A percentile compares a stretch with the other conserved stretches of the same genome.
phyloP scores from a whole-genome alignment of 2,329 filamentous ascomycete species.

The Neoascochyta sp. region DNA sequence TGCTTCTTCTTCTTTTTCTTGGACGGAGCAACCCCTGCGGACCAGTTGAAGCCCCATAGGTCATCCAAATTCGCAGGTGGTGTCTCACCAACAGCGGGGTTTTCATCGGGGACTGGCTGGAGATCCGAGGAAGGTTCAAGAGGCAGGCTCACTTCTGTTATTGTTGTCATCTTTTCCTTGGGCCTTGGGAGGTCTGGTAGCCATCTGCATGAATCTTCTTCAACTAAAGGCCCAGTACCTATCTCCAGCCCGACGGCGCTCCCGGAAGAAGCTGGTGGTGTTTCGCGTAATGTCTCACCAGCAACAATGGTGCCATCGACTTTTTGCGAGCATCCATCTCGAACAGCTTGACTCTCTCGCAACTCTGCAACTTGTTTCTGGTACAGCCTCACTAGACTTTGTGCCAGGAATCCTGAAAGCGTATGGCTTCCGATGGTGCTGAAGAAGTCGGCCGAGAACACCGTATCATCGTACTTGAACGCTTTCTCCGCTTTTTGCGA shows the following conservation, averaged over 20 bases:
- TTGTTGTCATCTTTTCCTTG: too few species aligned
- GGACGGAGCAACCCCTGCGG: not conserved
- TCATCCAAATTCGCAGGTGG: not conserved
- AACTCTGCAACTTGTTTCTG: conserved; percentile 1
- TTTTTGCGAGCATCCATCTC: too few species aligned
- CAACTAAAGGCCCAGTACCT: too few species aligned
- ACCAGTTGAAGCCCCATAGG: not conserved
- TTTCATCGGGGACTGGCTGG: too few species aligned
- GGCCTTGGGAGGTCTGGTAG: too few species aligned
- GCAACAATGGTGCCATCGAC: too few species aligned
- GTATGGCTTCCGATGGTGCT: conserved; percentile 1
- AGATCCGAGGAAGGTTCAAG: too few species aligned
- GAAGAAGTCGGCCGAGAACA: conserved; percentile 2
- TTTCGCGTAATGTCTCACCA: too few species aligned
- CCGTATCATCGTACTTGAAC: conserved; percentile 1
- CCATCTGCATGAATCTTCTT: too few species aligned
- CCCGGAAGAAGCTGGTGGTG: too few species aligned
- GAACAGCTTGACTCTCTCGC: not conserved
- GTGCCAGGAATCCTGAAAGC: conserved; percentile 2
- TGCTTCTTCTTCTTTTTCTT: conserved; percentile 1
- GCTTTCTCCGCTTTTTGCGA: conserved; percentile 1
- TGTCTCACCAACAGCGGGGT: not conserved
- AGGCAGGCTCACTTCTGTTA: too few species aligned
- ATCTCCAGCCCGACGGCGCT: too few species aligned
- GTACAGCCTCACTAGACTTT: conserved; percentile 2